These are phyloP conservation scores for Jacaranda copaia DNA, from an alignment of 257 asterid species.

Conservation along the genomic window DNA sequence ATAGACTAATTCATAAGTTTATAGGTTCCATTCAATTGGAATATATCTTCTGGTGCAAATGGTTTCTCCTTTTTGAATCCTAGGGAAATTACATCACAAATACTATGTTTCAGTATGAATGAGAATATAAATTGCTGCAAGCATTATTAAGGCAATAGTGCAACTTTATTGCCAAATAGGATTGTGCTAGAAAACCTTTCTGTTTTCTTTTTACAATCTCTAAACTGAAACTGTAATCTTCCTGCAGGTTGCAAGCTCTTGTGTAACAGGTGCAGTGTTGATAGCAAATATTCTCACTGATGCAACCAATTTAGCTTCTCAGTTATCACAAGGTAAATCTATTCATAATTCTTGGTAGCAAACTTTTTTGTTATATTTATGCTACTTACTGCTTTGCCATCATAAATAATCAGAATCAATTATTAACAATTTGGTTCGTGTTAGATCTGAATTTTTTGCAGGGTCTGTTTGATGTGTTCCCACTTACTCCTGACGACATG, in stretches of 20 bases:
- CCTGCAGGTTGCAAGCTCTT: constrained; percentile 78
- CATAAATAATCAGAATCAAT: constrained; percentile 4
- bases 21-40: constrained; percentile 2
- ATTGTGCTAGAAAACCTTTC: constrained; percentile 4
- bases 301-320: constrained; percentile 57
- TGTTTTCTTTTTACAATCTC: background rate
- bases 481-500: constrained; percentile 66
- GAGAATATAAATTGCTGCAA: constrained; percentile 10
- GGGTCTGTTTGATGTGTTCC: constrained; percentile 74
- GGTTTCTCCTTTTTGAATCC: too few relatives aligned
- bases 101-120: background rate
- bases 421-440: constrained; percentile 37
- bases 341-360: constrained; percentile 15
- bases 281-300: constrained; percentile 79
- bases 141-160: background rate
- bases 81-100: background rate
- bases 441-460: constrained; percentile 72
- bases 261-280: constrained; percentile 81
- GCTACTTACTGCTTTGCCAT: constrained; percentile 5
- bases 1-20: background rate
- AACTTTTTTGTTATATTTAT: constrained; percentile 22
- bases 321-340: constrained; percentile 65
- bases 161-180: background rate
- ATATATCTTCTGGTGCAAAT: too few relatives aligned
- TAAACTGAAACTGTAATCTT: constrained; percentile 20